These are phyloP conservation scores for Aspergillus funiculosus DNA, from an alignment of 495 filamentous ascomycete species.

Conservation along the genomic window DNA sequence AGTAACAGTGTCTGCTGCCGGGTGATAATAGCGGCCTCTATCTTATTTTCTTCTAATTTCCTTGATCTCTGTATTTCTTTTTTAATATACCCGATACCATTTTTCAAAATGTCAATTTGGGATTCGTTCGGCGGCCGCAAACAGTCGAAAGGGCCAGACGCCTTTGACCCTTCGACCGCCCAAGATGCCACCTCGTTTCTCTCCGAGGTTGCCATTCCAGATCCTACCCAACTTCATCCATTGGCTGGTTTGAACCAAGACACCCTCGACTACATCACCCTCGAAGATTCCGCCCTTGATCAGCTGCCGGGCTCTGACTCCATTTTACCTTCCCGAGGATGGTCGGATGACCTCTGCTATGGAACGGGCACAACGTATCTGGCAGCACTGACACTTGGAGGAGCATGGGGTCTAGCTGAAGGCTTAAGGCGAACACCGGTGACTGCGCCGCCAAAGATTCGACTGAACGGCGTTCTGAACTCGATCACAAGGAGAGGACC, in stretches of 20 bases:
- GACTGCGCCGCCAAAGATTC: conserved; percentile 77
- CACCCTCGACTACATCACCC: conserved; percentile 83
- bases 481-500: conserved; percentile 86
- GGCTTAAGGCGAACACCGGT: conserved; percentile 67
- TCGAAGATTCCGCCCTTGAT: conserved; percentile 87
- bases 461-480: conserved; percentile 89
- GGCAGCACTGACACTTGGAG: conserved; percentile 75
- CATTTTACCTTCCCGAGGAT: conserved; percentile 87
- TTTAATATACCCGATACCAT: conserved; percentile 21
- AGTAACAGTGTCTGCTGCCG: conserved; percentile 25
- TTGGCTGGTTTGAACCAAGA: conserved; percentile 89
- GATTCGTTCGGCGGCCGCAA: conserved; percentile 81
- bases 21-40: conserved; percentile 20
- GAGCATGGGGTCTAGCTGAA: conserved; percentile 85
- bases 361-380: conserved; percentile 93
- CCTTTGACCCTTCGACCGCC: conserved; percentile 62
- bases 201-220: conserved; percentile 60
- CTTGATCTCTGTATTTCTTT: conserved; percentile 22
- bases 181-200: conserved; percentile 83
- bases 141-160: conserved; percentile 52
- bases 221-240: conserved; percentile 86
- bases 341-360: conserved; percentile 97
- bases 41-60: conserved; percentile 17
- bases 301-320: conserved; percentile 81
- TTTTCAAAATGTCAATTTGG: conserved; percentile 69